A percentile compares a stretch with the other conserved stretches of the same genome.
Conservation (phyloP, 2,329 filamentous ascomycete species). For the Pseudogymnoascus verrucosus region DNA sequence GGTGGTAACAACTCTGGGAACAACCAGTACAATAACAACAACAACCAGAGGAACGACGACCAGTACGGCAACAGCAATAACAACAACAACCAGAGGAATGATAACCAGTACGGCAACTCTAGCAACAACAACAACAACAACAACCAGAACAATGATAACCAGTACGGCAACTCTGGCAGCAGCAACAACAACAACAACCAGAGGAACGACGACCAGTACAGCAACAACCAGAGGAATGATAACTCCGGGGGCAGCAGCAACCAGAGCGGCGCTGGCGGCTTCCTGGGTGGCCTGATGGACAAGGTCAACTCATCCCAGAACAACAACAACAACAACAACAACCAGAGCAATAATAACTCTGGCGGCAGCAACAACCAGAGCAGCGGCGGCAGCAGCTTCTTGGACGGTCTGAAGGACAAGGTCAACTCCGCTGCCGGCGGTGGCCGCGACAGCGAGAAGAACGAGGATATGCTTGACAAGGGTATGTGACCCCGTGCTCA, state of each 20-base stretch:
- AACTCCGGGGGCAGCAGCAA: conserved; percentile 29
- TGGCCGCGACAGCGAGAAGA: conserved; percentile 67
- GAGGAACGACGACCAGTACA: conserved; percentile 16
- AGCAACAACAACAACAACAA: conserved; percentile 12
- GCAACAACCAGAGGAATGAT: conserved; percentile 30
- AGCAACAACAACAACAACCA: neutral
- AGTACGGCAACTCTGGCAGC: conserved; percentile 11
- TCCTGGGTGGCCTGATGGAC: too few relatives aligned
- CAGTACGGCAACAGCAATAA: conserved; percentile 15
- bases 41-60: conserved; percentile 13
- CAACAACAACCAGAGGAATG: neutral
- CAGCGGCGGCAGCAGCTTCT: conserved; percentile 35
- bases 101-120: conserved; percentile 14
- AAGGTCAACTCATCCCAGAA: conserved; percentile 7
- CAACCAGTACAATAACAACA: conserved; percentile 11
- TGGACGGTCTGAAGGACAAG: conserved; percentile 59
- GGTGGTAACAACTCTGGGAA: conserved; percentile 15
- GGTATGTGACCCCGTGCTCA: conserved; percentile 38
- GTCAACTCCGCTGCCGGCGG: conserved; percentile 65
- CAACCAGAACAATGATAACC: conserved; percentile 21
- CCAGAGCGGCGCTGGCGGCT: conserved; percentile 21
- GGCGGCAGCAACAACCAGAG: conserved; percentile 31
- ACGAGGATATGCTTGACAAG: conserved; percentile 78
- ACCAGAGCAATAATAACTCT: conserved; percentile 33
- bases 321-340: conserved; percentile 33